phyloP scores from a whole-genome alignment of 2,329 filamentous ascomycete species.

The Ophiosphaerella narmari region DNA sequence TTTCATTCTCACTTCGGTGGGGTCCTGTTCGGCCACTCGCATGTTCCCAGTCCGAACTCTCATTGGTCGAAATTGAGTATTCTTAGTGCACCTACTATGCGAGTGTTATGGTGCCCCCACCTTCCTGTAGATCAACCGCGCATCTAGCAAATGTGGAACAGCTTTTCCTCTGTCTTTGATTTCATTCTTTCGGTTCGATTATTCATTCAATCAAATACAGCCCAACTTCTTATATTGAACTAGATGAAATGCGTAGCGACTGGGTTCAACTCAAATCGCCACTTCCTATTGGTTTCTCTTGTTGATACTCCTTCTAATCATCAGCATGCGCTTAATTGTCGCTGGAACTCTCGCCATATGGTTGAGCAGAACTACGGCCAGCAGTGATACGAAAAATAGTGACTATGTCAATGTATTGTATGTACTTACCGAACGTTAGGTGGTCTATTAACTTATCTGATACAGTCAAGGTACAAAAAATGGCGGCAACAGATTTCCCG shows the following conservation, averaged over 20 bases:
- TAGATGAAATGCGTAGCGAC: neutral
- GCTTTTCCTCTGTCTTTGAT: neutral
- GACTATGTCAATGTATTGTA: constrained; percentile 45
- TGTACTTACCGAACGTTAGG: constrained; percentile 5
- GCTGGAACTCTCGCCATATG: neutral
- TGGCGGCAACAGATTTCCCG: constrained; percentile 46
- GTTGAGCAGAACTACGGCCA: neutral
- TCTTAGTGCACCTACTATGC: neutral
- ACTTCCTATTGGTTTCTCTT: neutral
- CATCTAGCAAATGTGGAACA: neutral
- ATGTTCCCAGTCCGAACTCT: constrained; percentile 3
- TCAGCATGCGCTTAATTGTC: neutral
- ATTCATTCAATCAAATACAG: neutral
- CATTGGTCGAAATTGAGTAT: constrained; percentile 9
- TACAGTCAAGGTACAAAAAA: constrained; percentile 24
- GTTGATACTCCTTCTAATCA: neutral
- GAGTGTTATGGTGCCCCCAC: constrained; percentile 1
- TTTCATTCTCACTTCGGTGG: too few species aligned
- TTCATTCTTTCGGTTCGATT: neutral
- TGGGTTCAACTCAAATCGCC: neutral
- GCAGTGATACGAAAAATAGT: constrained; percentile 24
- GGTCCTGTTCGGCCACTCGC: constrained; percentile 2
- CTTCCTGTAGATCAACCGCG: too few species aligned
- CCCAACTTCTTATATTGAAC: too few species aligned
- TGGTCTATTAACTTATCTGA: neutral